Percentiles rank a stretch among this genome's conserved stretches.
Evolutionary conservation across 352 stramenopile genomes (phyloP).

Genomic region (Pythium volutum): DNA sequence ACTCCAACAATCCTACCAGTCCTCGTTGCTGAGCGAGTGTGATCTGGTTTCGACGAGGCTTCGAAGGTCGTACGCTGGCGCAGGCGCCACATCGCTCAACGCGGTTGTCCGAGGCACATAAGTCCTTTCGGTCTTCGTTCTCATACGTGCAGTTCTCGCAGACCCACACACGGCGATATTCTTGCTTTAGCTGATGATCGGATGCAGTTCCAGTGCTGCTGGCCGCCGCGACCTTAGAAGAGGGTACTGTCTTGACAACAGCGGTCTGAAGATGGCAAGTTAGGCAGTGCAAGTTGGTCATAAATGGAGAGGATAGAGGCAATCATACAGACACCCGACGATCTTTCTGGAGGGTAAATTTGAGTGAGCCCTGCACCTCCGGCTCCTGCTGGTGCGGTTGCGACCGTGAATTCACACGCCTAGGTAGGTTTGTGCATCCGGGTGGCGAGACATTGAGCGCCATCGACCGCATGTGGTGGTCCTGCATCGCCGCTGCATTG

Average conservation of each 20-base stretch:
- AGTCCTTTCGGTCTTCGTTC: slow-evolving; percentile 35
- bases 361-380: not conserved
- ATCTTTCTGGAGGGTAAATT: not conserved
- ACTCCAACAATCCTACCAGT: too few relatives aligned
- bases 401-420: too few relatives aligned
- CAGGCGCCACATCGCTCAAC: slow-evolving; percentile 51
- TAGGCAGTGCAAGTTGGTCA: not conserved
- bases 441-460: slow-evolving; percentile 4
- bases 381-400: not conserved
- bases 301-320: not conserved
- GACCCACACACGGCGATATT: slow-evolving; percentile 67
- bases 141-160: slow-evolving; percentile 80
- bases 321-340: not conserved
- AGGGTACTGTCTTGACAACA: not conserved
- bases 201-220: not conserved
- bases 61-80: slow-evolving; percentile 25
- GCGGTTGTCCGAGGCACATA: slow-evolving; percentile 2
- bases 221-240: not conserved
- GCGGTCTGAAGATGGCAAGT: not conserved
- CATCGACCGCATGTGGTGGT: slow-evolving; percentile 26
- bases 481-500: slow-evolving; percentile 71
- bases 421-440: not conserved
- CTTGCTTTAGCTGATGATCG: not conserved
- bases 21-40: slow-evolving; percentile 75
- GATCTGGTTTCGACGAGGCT: slow-evolving; percentile 30